Base-by-base conservation (phyloP, 2,329 filamentous ascomycete species). In the Fusarium chlamydosporum region DNA sequence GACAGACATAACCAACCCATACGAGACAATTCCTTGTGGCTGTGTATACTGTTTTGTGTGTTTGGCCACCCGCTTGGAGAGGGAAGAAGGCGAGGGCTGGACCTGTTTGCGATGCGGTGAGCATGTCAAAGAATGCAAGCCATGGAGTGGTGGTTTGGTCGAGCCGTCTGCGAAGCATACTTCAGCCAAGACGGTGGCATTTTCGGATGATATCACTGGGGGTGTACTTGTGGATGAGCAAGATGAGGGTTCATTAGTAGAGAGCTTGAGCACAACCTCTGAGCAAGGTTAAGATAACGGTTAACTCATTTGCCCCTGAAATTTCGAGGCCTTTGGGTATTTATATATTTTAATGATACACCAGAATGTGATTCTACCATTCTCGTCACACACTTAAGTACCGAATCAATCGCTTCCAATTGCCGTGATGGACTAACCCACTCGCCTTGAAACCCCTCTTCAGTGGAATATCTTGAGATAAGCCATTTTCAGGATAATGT, bases 1-100 rank as follows among this genome's bases (percentile, higher is more conserved):
- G 69, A 97, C 94, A 1, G 96, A 98, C 74, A 91, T 98, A 65
- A 97, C 95, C 6, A 99, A 98, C 77, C 94, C 96, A 0, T 99
- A 99, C 77, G 93, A 97, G 80, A 89, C 94, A 1, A 88, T 94
- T 4, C 91, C 93, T 1, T 99, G 96, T 74, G 92, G 92, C 1
- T 97, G 94, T 78, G 85, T 97, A 61, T 99, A 98, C 81, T 99
- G 96, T 80, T 99, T 96, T 76, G 93, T 97, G 18, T 99, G 96
- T 76, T 81, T 98, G n/a, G 93, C 94, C 4, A 93, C 94, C 60
- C 89, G 92, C 62, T 85, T 99, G 42, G 95, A 97, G 79, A 89
- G 91, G 7, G 95, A 98, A 79, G 95, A 97, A 77, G 96, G 95
- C 33, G 93, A 97, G 76, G 95, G 95, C 4, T 97, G 94, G 93